Percentiles rank a stretch among this genome's conserved stretches.
Evolutionary conservation across 2,329 filamentous ascomycete genomes (phyloP).

Genomic region (Paradendryphiella salina): DNA sequence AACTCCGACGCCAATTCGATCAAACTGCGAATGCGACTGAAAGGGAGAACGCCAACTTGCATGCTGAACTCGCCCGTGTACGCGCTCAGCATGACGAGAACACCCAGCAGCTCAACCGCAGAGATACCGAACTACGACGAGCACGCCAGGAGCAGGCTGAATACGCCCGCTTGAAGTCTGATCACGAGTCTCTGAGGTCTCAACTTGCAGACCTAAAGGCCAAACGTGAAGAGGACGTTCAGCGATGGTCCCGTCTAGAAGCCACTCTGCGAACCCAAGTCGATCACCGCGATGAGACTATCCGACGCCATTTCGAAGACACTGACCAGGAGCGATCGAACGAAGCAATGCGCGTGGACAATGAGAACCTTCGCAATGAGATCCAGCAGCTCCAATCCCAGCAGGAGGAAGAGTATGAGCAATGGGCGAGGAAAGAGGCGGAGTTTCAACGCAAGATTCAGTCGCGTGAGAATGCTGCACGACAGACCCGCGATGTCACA

Average conservation of each 20-base stretch:
- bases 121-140: constrained; percentile 42
- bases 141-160: constrained; percentile 45
- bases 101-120: constrained; percentile 40
- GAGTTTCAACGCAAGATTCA: constrained; percentile 42
- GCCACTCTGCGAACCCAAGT: constrained; percentile 39
- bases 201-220: constrained; percentile 75
- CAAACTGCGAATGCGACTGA: constrained; percentile 41
- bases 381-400: constrained; percentile 43
- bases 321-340: constrained; percentile 45
- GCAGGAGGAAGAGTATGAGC: constrained; percentile 40
- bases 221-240: constrained; percentile 62
- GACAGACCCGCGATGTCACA: constrained; percentile 17
- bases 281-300: constrained; percentile 46
- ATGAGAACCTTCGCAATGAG: constrained; percentile 47
- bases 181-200: constrained; percentile 70
- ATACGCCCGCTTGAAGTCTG: constrained; percentile 64
- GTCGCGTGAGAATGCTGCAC: constrained; percentile 34
- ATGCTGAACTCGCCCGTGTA: constrained; percentile 38
- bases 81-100: constrained; percentile 44
- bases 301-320: constrained; percentile 42
- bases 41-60: constrained; percentile 41
- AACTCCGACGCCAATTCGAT: constrained; percentile 41
- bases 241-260: constrained; percentile 41
- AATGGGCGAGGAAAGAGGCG: constrained; percentile 40
- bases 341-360: constrained; percentile 47